Evolutionary conservation across 371 early-diverging fungal species (phyloP), one percentile per base, ranked within the genome.

Genomic region (Haplosporangium sp.): DNA sequence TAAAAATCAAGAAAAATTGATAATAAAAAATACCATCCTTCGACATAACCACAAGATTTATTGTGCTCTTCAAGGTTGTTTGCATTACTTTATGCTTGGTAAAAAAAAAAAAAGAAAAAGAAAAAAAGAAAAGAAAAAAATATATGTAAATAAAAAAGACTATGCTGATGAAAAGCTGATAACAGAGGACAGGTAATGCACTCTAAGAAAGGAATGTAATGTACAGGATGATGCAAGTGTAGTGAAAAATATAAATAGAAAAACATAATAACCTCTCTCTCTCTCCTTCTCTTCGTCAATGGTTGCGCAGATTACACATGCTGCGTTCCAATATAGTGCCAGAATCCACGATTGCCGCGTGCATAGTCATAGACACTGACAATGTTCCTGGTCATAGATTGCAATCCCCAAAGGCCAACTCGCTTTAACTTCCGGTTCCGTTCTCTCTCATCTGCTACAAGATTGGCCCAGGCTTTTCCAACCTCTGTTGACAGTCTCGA

Each of bases 321-420:
- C 15, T 81, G 82, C 39, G 75, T 58, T 11, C 90, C 91, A 17
- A 92, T 82, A 65, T 90, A 92, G 63, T 92, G 89, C 90, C 93
- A 94, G 65, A 94, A 95, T 8, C 92, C 91, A 65, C 92, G 89
- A 44, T 87, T 89, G n/a, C 96, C 96, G n/a, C 92, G 84, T 59
- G 94, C 91, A 78, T 95, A 92, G 59, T 96, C 95, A 59, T 93
- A 86, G 7, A 96, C 82, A 42, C 86, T 87, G 20, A 92, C 84
- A 11, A 96, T 62, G 71, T 93, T 93, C 34, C 92, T 84, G 10
- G 92, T 90, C 71, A 94, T 88, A 47, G 92, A 92, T 58, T 93
- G 92, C 3, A 97, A 69, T 47, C 95, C 92, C 96, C 94, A 98
- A 69, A 94, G 84, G 2, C 98, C 98, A 38, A 98, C 94, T 3